Evolutionary conservation across 106 monocot species (phyloP).

Genomic region (Acanthochlamys bracteata): DNA sequence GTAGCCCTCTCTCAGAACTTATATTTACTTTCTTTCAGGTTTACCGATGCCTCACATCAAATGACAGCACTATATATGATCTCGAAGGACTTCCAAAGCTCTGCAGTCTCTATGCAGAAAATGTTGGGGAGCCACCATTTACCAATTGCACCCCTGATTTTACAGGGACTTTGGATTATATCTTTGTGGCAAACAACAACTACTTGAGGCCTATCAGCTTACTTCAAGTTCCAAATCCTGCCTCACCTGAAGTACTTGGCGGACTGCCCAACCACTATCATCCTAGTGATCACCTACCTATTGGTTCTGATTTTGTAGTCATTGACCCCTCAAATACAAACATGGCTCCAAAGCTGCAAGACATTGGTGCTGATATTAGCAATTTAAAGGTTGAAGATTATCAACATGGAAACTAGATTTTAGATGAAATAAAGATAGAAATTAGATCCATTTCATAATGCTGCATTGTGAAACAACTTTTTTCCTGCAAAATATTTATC

Average conservation of each 20-base stretch:
- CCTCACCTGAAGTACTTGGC: conserved; percentile 40
- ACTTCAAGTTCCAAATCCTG: conserved; percentile 50
- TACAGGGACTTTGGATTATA: conserved; percentile 88
- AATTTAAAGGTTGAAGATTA: background rate
- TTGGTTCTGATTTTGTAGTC: conserved; percentile 80
- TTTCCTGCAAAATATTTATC: too few relatives aligned
- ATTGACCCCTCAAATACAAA: background rate
- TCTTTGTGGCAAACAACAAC: conserved; percentile 41
- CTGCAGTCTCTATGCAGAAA: conserved; percentile 53
- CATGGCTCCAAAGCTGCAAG: background rate
- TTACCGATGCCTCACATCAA: conserved; percentile 48
- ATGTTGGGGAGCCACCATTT: conserved; percentile 82
- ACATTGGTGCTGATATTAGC: background rate
- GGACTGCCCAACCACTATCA: conserved; percentile 72
- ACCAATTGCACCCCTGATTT: conserved; percentile 93
- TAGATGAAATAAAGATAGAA: too few relatives aligned
- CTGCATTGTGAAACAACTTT: too few relatives aligned
- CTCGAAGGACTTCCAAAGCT: conserved; percentile 16
- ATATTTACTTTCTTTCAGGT: conserved; percentile 39
- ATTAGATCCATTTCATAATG: too few relatives aligned
- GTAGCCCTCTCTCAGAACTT: background rate
- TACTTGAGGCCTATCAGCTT: conserved; percentile 50
- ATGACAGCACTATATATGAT: background rate
- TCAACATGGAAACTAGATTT: too few relatives aligned
- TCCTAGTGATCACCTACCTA: conserved; percentile 91